phyloP scores from a whole-genome alignment of 1,284 basidiomycete genomes.

The Bondarzewia mesenterica region DNA sequence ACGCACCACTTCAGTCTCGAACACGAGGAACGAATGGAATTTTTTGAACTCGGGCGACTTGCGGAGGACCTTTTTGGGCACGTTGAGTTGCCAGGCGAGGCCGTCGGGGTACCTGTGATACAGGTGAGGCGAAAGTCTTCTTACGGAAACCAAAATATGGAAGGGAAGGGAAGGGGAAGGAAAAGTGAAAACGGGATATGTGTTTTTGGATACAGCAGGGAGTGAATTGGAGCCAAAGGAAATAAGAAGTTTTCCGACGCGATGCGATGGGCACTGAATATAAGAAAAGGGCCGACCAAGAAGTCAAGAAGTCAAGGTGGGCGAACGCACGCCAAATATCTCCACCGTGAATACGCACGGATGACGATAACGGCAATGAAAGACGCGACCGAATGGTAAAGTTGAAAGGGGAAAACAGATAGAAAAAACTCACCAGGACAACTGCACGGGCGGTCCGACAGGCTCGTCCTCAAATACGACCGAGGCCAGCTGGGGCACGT shows the following conservation, averaged over 20 bases:
- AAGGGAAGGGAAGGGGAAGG: background rate
- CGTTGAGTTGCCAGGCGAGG: constrained; percentile 94
- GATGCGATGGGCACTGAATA: too few relatives aligned
- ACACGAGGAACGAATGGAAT: constrained; percentile 95
- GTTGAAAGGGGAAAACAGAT: background rate
- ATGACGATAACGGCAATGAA: background rate
- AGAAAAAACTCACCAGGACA: constrained; percentile 61
- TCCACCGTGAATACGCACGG: too few relatives aligned
- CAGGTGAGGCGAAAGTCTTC: background rate
- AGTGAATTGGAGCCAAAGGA: too few relatives aligned
- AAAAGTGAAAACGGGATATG: background rate
- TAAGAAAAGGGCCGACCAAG: too few relatives aligned
- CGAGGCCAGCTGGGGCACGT: constrained; percentile 73
- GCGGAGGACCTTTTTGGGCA: constrained; percentile 84
- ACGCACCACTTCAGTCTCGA: constrained; percentile 92
- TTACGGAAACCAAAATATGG: background rate
- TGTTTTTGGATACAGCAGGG: too few relatives aligned
- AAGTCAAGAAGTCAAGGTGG: too few relatives aligned
- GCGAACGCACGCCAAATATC: too few relatives aligned
- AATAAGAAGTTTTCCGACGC: too few relatives aligned
- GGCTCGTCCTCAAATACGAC: constrained; percentile 74
- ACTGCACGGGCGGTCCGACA: constrained; percentile 74
- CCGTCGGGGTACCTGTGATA: constrained; percentile 80
- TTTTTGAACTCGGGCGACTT: constrained; percentile 92
- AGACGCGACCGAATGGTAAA: background rate